phyloP scores from a whole-genome alignment of 352 stramenopile genomes.

The Phytophthora cactorum region DNA sequence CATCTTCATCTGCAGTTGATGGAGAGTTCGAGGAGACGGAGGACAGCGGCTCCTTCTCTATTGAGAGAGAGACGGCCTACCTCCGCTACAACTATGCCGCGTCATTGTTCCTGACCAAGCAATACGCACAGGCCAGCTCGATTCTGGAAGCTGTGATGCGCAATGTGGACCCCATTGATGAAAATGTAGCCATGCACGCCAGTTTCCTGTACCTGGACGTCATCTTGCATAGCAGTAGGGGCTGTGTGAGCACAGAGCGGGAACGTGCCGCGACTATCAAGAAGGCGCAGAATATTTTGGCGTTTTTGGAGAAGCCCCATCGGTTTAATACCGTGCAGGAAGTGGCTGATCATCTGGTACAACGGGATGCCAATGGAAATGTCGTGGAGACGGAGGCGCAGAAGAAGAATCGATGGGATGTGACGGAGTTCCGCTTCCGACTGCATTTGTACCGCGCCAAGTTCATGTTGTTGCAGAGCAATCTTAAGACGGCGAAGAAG shows the following conservation, averaged over 20 bases:
- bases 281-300: conserved; percentile 87
- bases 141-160: conserved; percentile 89
- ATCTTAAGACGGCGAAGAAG: conserved; percentile 92
- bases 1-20: conserved; percentile 2
- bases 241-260: conserved; percentile 82
- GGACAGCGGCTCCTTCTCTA: conserved; percentile 48
- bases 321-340: conserved; percentile 84
- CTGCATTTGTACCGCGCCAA: conserved; percentile 94
- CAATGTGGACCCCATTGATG: conserved; percentile 91
- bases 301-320: conserved; percentile 92
- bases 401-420: conserved; percentile 64
- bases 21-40: conserved; percentile 35
- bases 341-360: conserved; percentile 43
- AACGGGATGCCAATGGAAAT: conserved; percentile 40
- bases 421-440: conserved; percentile 91
- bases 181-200: conserved; percentile 93
- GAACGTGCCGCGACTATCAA: conserved; percentile 73
- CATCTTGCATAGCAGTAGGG: conserved; percentile 88
- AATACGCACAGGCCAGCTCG: conserved; percentile 88
- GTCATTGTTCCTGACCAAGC: conserved; percentile 88
- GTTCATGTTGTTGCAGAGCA: conserved; percentile 87
- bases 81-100: conserved; percentile 93
- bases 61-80: conserved; percentile 87
- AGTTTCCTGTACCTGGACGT: conserved; percentile 94
- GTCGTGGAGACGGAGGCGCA: conserved; percentile 55